phyloP scores from a whole-genome alignment of 163 green algal species.

The Chloroidium sp. region DNA sequence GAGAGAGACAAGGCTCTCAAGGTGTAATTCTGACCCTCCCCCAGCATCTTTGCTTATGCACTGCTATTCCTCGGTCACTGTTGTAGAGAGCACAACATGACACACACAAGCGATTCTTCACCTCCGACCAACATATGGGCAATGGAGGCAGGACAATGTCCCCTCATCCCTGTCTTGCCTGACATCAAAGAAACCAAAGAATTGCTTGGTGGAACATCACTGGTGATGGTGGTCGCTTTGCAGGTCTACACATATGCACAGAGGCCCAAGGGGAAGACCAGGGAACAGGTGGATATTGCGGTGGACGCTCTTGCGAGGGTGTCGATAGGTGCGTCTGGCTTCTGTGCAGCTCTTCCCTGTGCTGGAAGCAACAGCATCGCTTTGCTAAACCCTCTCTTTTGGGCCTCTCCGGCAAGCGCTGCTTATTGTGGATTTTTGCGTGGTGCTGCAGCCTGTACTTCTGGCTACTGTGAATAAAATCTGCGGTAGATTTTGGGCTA shows the following conservation, averaged over 20 bases:
- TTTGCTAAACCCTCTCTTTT: not conserved
- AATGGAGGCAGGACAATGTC: too few species aligned
- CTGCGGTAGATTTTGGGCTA: too few species aligned
- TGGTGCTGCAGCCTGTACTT: too few species aligned
- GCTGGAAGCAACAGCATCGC: not conserved
- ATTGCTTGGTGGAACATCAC: not conserved
- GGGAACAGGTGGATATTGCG: slow-evolving; percentile 38
- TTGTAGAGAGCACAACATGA: too few species aligned
- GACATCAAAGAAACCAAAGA: too few species aligned
- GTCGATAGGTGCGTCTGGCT: slow-evolving; percentile 27
- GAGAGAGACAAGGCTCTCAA: slow-evolving; percentile 19
- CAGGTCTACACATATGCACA: slow-evolving; percentile 27
- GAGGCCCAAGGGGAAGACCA: slow-evolving; percentile 7
- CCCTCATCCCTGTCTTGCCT: too few species aligned
- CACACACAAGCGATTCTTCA: too few species aligned
- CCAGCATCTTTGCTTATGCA: not conserved
- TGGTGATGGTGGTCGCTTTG: slow-evolving; percentile 1
- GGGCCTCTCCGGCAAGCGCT: too few species aligned
- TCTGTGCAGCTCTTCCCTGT: not conserved
- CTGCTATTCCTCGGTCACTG: too few species aligned
- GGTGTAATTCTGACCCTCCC: not conserved
- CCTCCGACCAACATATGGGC: too few species aligned
- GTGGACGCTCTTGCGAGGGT: slow-evolving; percentile 54
- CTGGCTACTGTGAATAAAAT: too few species aligned
- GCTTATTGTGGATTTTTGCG: too few species aligned